Evolutionary conservation across 805 yeast genomes (phyloP), one percentile per base, ranked within the genome.

Genomic region (Ogataea degrootiae): DNA sequence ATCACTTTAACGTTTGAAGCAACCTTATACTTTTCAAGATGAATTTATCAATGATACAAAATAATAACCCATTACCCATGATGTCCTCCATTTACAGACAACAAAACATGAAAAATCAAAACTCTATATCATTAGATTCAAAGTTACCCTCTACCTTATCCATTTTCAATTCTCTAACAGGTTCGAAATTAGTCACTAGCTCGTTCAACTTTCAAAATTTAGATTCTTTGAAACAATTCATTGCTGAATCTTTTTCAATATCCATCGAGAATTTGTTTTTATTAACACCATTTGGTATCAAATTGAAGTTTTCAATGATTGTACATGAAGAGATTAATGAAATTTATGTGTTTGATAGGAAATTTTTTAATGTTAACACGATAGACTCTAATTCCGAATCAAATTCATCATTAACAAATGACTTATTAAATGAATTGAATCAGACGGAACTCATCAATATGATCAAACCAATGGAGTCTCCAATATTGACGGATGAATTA

Each of bases 271-370:
- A 73, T 44, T 54, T 75, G 39, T 71, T 85, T 53, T 66, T 85
- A 14, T 63, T 85, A 36, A 74, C 89, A 2, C 79, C 89, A 1
- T 82, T 76, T 60, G 91, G 91, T 0, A 73, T 79, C 41, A 80
- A 77, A 55, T 68, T 85, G 52, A 80, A 77, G 60, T 76, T 69
- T 60, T 72, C 71, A 57, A 73, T 71, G 72, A 70, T 72, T 40
- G 69, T 65, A 5, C 66, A 63, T 48, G 69, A 77, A 53, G 83
- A 79, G 49, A 61, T 75, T 31, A 69, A 68, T 44, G 85, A 82
- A 49, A 68, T 84, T 4, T 84, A 75, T 60, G 80, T 79, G 1
- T 85, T 74, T 63, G 89, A 85, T 61, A 77, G 83, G 60, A 72
- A 80, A 41, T 64, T 79, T 41, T 84, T 85, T 52, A 62, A 62